Evolutionary conservation across 768 basidiomycete species (phyloP), one percentile per base, ranked within the genome.

Genomic region (Pleurotus salmoneostramineus): DNA sequence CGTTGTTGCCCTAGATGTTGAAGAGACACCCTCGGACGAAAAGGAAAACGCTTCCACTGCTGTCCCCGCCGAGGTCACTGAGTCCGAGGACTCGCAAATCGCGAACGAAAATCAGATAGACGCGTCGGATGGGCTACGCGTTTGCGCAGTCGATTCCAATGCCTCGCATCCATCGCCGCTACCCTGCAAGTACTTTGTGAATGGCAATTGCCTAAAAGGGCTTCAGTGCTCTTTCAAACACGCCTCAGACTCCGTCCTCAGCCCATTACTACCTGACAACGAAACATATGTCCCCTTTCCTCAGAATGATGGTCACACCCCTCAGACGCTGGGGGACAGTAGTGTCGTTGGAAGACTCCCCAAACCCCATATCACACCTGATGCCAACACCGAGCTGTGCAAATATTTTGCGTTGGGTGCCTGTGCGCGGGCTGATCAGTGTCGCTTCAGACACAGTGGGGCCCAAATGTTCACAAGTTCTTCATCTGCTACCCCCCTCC

Each of bases 351-450:
- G 34, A n/a, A 36, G 15, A 50, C 33, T 2, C 33, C 48, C 50
- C 3, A 64, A 64, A 44, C 64, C 61, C n/a, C 65, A 66, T 54
- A 59, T 64, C 45, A 62, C 65, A 2, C 57, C 64, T 55, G 64
- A 46, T 65, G 42, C 60, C 4, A 45, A 61, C 6, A 71, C 67
- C 6, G 75, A 77, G 2, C 76, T 79, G 50, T 79, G 78, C 68
- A 77, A 73, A 63, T 69, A 68, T 33, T 69, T 72, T 56, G 71
- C 76, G 3, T 72, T 72, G 65, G 72, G 69, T 12, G 57, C 60
- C 55, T 77, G 78, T 60, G 58, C 58, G 5, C 64, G 64, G 15
- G 70, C 70, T 5, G 64, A 66, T n/a, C 58, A 63, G 10, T 78
- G 77, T 59, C 56, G 56, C 27, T 77, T 73, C 61, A 69, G 77